These are phyloP conservation scores for Metschnikowia orientalis DNA, from an alignment of 805 yeast genomes.

Conservation along the genomic window DNA sequence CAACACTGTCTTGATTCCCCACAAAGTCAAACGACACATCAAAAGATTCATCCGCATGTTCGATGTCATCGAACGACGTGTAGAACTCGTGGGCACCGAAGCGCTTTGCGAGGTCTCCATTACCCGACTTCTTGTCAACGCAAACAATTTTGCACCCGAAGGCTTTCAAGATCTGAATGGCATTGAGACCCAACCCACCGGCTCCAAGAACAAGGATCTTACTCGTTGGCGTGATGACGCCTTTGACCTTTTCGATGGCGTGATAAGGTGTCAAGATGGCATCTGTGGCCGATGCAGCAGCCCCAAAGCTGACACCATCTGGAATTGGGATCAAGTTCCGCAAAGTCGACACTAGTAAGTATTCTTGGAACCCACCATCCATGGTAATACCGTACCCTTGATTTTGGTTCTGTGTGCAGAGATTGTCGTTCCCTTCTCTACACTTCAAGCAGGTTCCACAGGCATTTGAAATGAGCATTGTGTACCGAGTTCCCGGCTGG, in stretches of 20 bases:
- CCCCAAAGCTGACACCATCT: conserved; percentile 34
- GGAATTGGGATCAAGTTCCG: conserved; percentile 36
- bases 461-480: conserved; percentile 25
- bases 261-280: conserved; percentile 42
- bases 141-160: conserved; percentile 34
- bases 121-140: conserved; percentile 22
- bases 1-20: conserved; percentile 29
- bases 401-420: conserved; percentile 18
- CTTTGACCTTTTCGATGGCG: conserved; percentile 34
- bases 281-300: conserved; percentile 41
- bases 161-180: conserved; percentile 33
- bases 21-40: conserved; percentile 36
- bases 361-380: conserved; percentile 42
- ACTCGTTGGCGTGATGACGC: conserved; percentile 26
- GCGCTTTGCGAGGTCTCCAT: conserved; percentile 22
- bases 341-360: conserved; percentile 33
- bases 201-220: conserved; percentile 38
- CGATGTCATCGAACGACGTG: conserved; percentile 24
- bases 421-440: conserved; percentile 32
- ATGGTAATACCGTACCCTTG: conserved; percentile 32
- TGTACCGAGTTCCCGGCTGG: conserved; percentile 27
- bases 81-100: conserved; percentile 42
- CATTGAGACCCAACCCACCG: conserved; percentile 43
- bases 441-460: conserved; percentile 37
- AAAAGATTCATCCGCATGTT: conserved; percentile 31